Base-by-base conservation (phyloP, 441 rosid genomes). In the Pelargonium citronellum region DNA sequence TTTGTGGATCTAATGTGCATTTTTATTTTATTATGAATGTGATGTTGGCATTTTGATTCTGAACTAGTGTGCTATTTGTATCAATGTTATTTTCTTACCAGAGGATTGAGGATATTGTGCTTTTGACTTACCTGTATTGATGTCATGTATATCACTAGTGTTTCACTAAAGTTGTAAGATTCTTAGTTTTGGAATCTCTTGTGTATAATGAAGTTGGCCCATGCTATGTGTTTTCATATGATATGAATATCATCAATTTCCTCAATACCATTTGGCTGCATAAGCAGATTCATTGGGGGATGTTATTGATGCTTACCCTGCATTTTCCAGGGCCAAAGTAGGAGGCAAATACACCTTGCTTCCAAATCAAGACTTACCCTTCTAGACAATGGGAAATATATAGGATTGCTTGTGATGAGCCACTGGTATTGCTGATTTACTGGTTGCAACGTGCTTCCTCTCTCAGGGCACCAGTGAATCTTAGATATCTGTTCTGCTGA, bases 261-360 rank as follows among this genome's bases (percentile, higher is more conserved):
- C 58, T 53, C 67, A 65, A 53, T 64, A 55, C 34, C 30, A 63
- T 66, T 58, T 71, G 78, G 75, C 73, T 68, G 71, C 71, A 60
- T 68, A 66, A 64, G 67, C 58, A 67, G 73, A 70, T 67, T 79
- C 70, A 19, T 71, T 62, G 47, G 49, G 67, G 81, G 75, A 67
- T 69, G 57, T 11, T 77, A 76, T 85, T 79, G 83, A 83, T 77
- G 78, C 73, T 75, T 75, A 76, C 82, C 76, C 76, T 83, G 72
- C 78, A 69, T 83, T 83, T 77, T 82, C 81, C 85, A 82, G 85
- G 87, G 80, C 69, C n/a, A 69, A 78, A 80, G 76, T 66, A 64
- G 74, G 77, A 70, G 79, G 79, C 79, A 66, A 68, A 69, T 53
- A 63, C 77, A 69, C 73, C 78, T 79, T 66, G 67, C 67, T 76